These are phyloP conservation scores for Fusarium keratoplasticum DNA, from an alignment of 2,329 filamentous ascomycete species.

Conservation along the genomic window DNA sequence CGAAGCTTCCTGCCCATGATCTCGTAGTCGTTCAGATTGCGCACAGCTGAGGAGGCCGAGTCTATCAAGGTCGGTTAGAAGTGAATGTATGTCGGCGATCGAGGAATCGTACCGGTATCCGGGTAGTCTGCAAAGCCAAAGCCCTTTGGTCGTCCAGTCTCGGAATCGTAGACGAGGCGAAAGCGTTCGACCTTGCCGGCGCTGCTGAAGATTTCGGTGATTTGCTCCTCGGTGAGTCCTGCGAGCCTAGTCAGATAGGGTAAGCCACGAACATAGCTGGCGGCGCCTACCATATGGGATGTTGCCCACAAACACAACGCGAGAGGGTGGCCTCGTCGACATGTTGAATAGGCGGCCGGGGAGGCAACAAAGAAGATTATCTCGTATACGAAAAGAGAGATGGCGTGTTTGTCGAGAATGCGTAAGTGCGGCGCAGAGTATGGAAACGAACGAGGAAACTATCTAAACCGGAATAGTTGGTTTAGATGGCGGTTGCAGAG, in stretches of 20 bases:
- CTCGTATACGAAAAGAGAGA: neutral
- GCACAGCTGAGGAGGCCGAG: constrained; percentile 90
- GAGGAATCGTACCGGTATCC: constrained; percentile 74
- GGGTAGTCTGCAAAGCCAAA: constrained; percentile 98
- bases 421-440: neutral
- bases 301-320: constrained; percentile 87
- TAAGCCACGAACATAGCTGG: neutral
- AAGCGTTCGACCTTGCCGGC: constrained; percentile 93
- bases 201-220: constrained; percentile 91
- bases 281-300: constrained; percentile 77
- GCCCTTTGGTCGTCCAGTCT: constrained; percentile 93
- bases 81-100: neutral
- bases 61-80: constrained; percentile 55
- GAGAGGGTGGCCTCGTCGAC: constrained; percentile 80
- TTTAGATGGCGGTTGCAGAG: neutral
- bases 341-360: constrained; percentile 51
- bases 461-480: neutral
- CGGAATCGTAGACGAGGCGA: constrained; percentile 92
- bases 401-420: neutral
- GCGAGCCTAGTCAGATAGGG: constrained; percentile 36
- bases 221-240: constrained; percentile 97
- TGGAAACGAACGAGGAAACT: neutral
- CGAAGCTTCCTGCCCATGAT: constrained; percentile 94
- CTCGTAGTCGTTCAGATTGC: constrained; percentile 95
- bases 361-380: neutral